phyloP scores from a whole-genome alignment of 805 yeast species.

The Hanseniaspora occidentalis region DNA sequence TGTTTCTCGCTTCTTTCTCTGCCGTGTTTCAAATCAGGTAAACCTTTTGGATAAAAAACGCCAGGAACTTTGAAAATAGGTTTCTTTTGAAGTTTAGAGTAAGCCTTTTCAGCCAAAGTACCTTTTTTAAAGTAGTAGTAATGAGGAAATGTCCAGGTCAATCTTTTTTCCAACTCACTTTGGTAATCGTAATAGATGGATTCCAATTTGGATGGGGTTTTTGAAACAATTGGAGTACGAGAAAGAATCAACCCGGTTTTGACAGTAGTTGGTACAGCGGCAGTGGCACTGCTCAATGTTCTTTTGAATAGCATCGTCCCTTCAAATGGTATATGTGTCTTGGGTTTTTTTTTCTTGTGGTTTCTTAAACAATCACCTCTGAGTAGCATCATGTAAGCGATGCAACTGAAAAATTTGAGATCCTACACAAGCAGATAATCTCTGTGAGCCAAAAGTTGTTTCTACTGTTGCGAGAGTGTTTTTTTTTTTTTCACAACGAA shows the following conservation, averaged over 20 bases:
- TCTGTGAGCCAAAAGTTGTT: too few relatives aligned
- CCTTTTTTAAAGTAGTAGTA: slow-evolving; percentile 87
- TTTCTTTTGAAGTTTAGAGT: slow-evolving; percentile 58
- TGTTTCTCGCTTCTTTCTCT: slow-evolving; percentile 84
- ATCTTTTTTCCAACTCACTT: slow-evolving; percentile 70
- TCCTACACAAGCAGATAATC: too few relatives aligned
- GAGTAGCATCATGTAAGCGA: too few relatives aligned
- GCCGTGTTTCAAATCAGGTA: slow-evolving; percentile 74
- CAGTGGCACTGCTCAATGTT: slow-evolving; percentile 9
- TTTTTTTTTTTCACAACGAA: too few relatives aligned
- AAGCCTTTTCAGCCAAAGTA: slow-evolving; percentile 75
- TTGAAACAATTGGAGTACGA: slow-evolving; percentile 75
- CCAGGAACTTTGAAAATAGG: slow-evolving; percentile 64
- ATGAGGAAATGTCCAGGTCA: slow-evolving; percentile 96
- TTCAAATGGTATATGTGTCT: background rate
- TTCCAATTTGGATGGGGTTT: slow-evolving; percentile 63
- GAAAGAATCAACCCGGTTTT: slow-evolving; percentile 53
- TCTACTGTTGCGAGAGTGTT: too few relatives aligned
- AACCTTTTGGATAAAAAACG: slow-evolving; percentile 70
- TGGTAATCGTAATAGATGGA: slow-evolving; percentile 69
- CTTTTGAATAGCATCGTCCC: slow-evolving; percentile 13
- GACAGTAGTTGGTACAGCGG: slow-evolving; percentile 10
- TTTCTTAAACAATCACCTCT: background rate
- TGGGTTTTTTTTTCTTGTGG: background rate
- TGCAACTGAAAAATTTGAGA: too few relatives aligned